Conservation (phyloP, 805 yeast genomes). For the Cyberlindnera nakhonratchasimensis region DNA sequence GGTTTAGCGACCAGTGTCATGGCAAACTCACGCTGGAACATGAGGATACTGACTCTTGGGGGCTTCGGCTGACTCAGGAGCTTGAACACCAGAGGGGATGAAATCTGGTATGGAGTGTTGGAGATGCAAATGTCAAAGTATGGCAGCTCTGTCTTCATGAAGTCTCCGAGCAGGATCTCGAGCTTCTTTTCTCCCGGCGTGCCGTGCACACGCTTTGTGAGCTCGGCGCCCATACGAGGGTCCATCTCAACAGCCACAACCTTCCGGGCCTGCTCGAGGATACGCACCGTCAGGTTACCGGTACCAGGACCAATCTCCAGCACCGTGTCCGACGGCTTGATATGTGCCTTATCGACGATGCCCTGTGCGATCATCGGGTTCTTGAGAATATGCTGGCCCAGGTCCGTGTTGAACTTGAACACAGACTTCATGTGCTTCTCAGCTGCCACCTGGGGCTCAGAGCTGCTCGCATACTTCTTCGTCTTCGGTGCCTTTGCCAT, state of each 20-base stretch:
- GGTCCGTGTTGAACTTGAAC: constrained; percentile 93
- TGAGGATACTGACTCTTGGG: constrained; percentile 89
- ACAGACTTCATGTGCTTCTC: constrained; percentile 74
- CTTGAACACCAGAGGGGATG: constrained; percentile 94
- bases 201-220: constrained; percentile 95
- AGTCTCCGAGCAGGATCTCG: constrained; percentile 91
- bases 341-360: constrained; percentile 92
- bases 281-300: constrained; percentile 92
- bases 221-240: constrained; percentile 99
- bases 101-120: constrained; percentile 96
- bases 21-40: constrained; percentile 98
- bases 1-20: constrained; percentile 90
- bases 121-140: constrained; percentile 95
- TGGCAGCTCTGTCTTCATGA: constrained; percentile 92
- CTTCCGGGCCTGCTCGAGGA: constrained; percentile 85
- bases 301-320: constrained; percentile 99
- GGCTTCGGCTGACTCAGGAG: constrained; percentile 87
- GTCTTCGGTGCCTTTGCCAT: constrained; percentile 47
- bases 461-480: constrained; percentile 49
- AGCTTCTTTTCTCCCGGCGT: constrained; percentile 90
- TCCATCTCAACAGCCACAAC: constrained; percentile 98
- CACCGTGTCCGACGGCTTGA: constrained; percentile 88
- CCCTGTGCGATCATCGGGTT: constrained; percentile 98
- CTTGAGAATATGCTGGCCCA: constrained; percentile 95
- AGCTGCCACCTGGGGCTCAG: constrained; percentile 60